Conservation (phyloP, 1,284 basidiomycete species). For the Pisolithus thermaeus region DNA sequence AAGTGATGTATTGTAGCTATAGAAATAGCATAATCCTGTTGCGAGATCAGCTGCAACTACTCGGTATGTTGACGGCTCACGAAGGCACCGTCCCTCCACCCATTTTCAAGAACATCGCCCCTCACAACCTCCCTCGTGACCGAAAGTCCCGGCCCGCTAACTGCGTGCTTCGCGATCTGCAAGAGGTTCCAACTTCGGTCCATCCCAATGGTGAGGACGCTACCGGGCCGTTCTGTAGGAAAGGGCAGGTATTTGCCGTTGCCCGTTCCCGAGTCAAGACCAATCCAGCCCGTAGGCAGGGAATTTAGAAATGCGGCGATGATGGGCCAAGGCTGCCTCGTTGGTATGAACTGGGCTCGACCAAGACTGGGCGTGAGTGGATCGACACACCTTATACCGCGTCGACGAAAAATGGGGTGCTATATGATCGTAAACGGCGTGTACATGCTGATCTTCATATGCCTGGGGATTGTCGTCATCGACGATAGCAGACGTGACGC, state of each 20-base stretch:
- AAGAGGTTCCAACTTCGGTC: slow-evolving; percentile 79
- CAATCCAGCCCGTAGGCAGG: slow-evolving; percentile 74
- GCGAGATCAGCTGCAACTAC: background rate
- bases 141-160: slow-evolving; percentile 26
- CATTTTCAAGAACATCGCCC: slow-evolving; percentile 64
- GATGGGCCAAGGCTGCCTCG: slow-evolving; percentile 85
- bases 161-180: slow-evolving; percentile 62
- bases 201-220: slow-evolving; percentile 72
- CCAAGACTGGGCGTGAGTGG: background rate
- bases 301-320: slow-evolving; percentile 76
- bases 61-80: slow-evolving; percentile 39
- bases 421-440: slow-evolving; percentile 86
- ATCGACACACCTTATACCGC: slow-evolving; percentile 73
- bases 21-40: slow-evolving; percentile 88
- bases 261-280: slow-evolving; percentile 93
- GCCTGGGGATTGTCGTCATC: slow-evolving; percentile 38
- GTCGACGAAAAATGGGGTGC: slow-evolving; percentile 91
- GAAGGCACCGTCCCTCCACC: slow-evolving; percentile 73
- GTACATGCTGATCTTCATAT: slow-evolving; percentile 77
- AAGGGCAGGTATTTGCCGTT: slow-evolving; percentile 95
- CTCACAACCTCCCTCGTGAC: slow-evolving; percentile 64
- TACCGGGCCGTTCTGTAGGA: slow-evolving; percentile 49
- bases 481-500: slow-evolving; percentile 33
- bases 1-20: slow-evolving; percentile 95
- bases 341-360: background rate